A percentile compares a stretch with the other conserved stretches of the same genome.
phyloP scores from a whole-genome alignment of 805 yeast species.

The Cyberlindnera amylophila region DNA sequence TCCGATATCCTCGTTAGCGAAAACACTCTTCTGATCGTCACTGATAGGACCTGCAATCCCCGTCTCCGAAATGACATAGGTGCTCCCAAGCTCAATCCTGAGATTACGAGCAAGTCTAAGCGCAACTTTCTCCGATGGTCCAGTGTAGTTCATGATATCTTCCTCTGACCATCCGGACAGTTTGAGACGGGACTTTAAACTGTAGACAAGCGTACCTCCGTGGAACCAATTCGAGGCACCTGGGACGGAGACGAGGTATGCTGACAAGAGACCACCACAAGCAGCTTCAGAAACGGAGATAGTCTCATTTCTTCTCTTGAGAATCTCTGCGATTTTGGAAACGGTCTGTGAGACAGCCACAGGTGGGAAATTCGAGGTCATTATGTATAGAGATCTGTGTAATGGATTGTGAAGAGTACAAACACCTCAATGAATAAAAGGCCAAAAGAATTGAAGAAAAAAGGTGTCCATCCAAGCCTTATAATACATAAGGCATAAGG shows the following conservation, averaged over 20 bases:
- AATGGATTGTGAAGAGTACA: too few relatives aligned
- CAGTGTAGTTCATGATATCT: slow-evolving; percentile 71
- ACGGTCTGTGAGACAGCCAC: slow-evolving; percentile 48
- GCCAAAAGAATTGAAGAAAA: too few relatives aligned
- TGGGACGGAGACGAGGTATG: slow-evolving; percentile 75
- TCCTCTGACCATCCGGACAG: slow-evolving; percentile 74
- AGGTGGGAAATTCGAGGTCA: slow-evolving; percentile 50
- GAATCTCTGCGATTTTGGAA: slow-evolving; percentile 50
- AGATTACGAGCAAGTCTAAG: slow-evolving; percentile 73
- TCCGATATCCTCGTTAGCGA: slow-evolving; percentile 46
- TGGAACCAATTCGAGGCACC: slow-evolving; percentile 83
- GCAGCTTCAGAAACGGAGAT: slow-evolving; percentile 84
- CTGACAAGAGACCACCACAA: slow-evolving; percentile 82
- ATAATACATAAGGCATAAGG: too few relatives aligned
- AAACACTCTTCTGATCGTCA: slow-evolving; percentile 33
- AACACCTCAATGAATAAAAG: too few relatives aligned
- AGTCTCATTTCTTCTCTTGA: slow-evolving; percentile 54
- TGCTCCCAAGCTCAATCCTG: slow-evolving; percentile 75
- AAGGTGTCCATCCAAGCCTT: too few relatives aligned
- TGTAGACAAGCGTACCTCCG: slow-evolving; percentile 80
- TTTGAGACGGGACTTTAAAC: slow-evolving; percentile 68
- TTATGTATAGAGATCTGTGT: too few relatives aligned
- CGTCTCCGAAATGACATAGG: slow-evolving; percentile 78
- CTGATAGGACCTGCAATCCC: slow-evolving; percentile 83
- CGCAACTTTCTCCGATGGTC: slow-evolving; percentile 77